Evolutionary conservation across 2,329 filamentous ascomycete species (phyloP).

Genomic region (Graphilbum sp.): DNA sequence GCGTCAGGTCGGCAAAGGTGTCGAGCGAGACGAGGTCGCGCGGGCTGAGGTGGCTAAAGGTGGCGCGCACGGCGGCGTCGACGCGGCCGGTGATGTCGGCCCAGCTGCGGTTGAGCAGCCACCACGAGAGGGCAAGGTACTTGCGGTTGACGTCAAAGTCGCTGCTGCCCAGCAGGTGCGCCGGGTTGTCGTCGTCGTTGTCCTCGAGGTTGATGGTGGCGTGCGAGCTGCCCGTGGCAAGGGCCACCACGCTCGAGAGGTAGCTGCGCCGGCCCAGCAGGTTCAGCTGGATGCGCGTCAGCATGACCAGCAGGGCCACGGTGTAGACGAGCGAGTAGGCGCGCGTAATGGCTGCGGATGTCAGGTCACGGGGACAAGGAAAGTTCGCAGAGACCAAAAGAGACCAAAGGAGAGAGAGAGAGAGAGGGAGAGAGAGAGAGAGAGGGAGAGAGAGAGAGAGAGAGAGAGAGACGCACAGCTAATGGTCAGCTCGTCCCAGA

Average conservation of each 20-base stretch:
- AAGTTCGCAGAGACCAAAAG: too few relatives aligned
- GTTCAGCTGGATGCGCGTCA: slow-evolving; percentile 92
- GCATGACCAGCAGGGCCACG: slow-evolving; percentile 70
- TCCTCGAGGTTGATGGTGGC: slow-evolving; percentile 82
- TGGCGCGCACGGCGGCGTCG: slow-evolving; percentile 69
- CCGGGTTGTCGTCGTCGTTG: slow-evolving; percentile 72
- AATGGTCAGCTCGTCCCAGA: slow-evolving; percentile 97
- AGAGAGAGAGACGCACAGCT: slow-evolving; percentile 45
- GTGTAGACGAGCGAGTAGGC: slow-evolving; percentile 88
- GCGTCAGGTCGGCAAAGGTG: slow-evolving; percentile 60
- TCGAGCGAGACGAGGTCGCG: slow-evolving; percentile 76
- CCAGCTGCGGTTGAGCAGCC: slow-evolving; percentile 86
- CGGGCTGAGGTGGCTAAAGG: slow-evolving; percentile 78
- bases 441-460: neutral
- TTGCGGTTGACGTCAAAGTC: slow-evolving; percentile 93
- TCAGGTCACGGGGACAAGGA: too few relatives aligned
- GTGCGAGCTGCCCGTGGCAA: slow-evolving; percentile 59
- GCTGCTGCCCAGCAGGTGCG: slow-evolving; percentile 62
- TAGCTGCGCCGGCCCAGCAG: slow-evolving; percentile 91
- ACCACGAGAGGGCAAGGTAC: slow-evolving; percentile 96
- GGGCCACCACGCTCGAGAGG: slow-evolving; percentile 82
- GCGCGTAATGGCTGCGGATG: slow-evolving; percentile 58
- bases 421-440: neutral
- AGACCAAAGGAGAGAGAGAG: neutral
- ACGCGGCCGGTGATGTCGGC: slow-evolving; percentile 67